These are phyloP conservation scores for Aspergillus alliaceus DNA, from an alignment of 2,329 filamentous ascomycete genomes.

Conservation along the genomic window DNA sequence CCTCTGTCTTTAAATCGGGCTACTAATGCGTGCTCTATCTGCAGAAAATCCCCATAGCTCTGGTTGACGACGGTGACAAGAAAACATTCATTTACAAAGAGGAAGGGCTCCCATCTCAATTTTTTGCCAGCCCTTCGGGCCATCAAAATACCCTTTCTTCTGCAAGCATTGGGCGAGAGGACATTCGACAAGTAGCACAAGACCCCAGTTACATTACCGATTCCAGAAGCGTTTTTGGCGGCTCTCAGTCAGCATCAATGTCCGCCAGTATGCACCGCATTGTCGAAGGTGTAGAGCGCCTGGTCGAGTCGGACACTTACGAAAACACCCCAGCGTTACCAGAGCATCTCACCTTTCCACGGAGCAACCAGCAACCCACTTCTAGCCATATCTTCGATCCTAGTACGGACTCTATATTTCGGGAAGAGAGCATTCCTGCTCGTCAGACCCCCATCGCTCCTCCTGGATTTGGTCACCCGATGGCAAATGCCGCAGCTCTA, in stretches of 20 bases:
- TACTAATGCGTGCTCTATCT: conserved; percentile 18
- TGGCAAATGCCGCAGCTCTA: conserved; percentile 18
- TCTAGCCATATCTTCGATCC: conserved; percentile 25
- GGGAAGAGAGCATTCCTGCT: conserved; percentile 21
- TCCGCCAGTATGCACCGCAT: conserved; percentile 44
- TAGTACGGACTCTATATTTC: conserved; percentile 20
- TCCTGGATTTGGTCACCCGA: conserved; percentile 32
- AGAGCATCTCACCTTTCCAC: conserved; percentile 29
- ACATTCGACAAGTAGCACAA: conserved; percentile 31
- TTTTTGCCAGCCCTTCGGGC: conserved; percentile 46
- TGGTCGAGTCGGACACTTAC: conserved; percentile 43
- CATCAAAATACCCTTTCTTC: conserved; percentile 43
- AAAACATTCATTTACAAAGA: conserved; percentile 55
- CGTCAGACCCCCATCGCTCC: conserved; percentile 33
- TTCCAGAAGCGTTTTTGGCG: conserved; percentile 32
- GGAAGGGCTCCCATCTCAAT: conserved; percentile 52
- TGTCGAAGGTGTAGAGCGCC: conserved; percentile 38
- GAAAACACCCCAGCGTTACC: conserved; percentile 31
- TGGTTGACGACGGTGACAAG: conserved; percentile 46
- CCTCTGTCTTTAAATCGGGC: neutral
- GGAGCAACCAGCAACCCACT: conserved; percentile 21
- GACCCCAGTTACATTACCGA: conserved; percentile 27
- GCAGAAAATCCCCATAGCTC: conserved; percentile 49
- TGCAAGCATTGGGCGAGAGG: conserved; percentile 42
- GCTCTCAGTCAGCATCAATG: conserved; percentile 49